Conservation (phyloP, 352 stramenopile genomes). For the Pythium grandisporangium region DNA sequence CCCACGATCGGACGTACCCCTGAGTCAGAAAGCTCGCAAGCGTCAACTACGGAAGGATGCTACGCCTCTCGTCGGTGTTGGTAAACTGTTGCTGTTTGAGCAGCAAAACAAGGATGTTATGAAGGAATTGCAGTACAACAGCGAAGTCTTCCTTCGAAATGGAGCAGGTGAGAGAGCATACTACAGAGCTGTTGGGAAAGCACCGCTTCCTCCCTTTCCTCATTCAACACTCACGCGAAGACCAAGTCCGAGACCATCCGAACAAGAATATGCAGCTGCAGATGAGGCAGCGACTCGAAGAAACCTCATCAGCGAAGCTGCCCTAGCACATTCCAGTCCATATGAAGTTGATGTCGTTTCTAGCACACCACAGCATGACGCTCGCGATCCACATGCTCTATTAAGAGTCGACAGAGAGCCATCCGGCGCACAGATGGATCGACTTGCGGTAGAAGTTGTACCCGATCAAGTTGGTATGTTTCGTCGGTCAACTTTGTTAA, state of each 20-base stretch:
- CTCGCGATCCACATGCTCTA: no score
- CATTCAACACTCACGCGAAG: conserved; percentile 23
- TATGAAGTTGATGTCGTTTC: no score
- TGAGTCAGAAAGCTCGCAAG: conserved; percentile 65
- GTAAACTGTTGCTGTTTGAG: conserved; percentile 83
- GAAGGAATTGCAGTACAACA: conserved; percentile 85
- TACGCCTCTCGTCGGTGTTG: conserved; percentile 51
- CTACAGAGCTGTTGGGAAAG: conserved; percentile 54
- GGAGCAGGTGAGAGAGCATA: conserved; percentile 63
- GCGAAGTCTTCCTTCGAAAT: conserved; percentile 71
- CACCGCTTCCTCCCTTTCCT: conserved; percentile 40
- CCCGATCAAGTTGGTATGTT: conserved; percentile 29
- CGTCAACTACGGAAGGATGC: conserved; percentile 61
- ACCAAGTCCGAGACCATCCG: conserved; percentile 6
- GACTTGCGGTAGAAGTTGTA: conserved; percentile 17
- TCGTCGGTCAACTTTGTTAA: conserved; percentile 37
- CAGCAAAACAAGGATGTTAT: conserved; percentile 89
- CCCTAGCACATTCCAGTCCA: no score
- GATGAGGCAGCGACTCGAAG: no score
- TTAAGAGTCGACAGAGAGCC: no score
- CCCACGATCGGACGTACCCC: conserved; percentile 14
- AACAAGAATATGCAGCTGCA: no score
- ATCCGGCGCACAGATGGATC: not conserved
- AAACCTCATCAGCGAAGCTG: no score
- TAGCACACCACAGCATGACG: no score